These are phyloP conservation scores for Phytophthora hybrid DNA, from an alignment of 352 stramenopile species.

Conservation along the genomic window DNA sequence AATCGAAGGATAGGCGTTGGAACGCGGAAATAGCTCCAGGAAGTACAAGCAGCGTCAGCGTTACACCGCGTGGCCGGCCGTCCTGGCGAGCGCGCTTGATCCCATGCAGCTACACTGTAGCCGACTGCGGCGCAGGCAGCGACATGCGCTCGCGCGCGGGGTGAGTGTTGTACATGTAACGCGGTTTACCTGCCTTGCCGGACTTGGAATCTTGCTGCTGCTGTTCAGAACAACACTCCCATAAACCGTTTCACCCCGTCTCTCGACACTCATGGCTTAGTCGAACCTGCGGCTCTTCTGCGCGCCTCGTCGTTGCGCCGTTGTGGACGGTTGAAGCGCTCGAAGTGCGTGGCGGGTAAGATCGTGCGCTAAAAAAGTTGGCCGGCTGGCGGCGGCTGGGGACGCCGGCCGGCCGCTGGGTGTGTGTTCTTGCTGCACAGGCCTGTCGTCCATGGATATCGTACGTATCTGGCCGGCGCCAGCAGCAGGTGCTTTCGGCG, in stretches of 20 bases:
- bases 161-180: neutral
- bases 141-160: neutral
- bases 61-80: no score
- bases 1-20: no score
- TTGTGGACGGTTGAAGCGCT: neutral
- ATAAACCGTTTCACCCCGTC: neutral
- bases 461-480: neutral
- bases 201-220: neutral
- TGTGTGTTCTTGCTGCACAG: no score
- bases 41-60: no score
- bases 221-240: no score
- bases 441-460: no score
- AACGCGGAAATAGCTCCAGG: no score
- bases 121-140: neutral
- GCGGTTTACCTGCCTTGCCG: neutral
- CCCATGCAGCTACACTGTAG: no score
- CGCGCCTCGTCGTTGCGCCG: constrained; percentile 1
- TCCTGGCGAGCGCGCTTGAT: no score
- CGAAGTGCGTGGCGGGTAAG: constrained; percentile 11
- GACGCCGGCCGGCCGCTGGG: no score
- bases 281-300: neutral
- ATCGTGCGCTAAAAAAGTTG: constrained; percentile 17
- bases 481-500: neutral
- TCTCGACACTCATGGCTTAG: constrained; percentile 4
- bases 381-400: neutral